These are phyloP conservation scores for Chionographis japonica DNA, from an alignment of 106 monocot species.

Conservation along the genomic window DNA sequence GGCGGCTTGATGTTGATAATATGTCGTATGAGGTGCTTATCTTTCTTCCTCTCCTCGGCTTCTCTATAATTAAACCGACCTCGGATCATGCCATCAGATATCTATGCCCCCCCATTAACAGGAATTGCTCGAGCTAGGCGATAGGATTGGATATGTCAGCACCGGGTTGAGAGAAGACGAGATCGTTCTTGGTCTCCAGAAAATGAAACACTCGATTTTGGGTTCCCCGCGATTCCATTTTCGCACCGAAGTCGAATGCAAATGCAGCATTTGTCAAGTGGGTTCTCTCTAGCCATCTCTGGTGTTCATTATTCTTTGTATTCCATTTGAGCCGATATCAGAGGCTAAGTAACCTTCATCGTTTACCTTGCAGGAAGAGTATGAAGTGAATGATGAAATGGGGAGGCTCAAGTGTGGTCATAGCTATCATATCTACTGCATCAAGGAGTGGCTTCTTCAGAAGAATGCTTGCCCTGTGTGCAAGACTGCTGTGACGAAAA, in stretches of 20 bases:
- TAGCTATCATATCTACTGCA: conserved; percentile 74
- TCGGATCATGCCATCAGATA: neutral
- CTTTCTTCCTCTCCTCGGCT: neutral
- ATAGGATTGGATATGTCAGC: conserved; percentile 85
- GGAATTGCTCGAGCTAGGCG: conserved; percentile 93
- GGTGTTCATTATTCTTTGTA: neutral
- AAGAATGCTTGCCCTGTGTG: conserved; percentile 96
- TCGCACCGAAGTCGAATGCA: conserved; percentile 49
- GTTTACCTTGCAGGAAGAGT: conserved; percentile 68
- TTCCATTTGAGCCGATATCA: neutral
- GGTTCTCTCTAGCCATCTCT: neutral
- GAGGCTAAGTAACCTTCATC: neutral
- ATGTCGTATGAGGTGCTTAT: conserved; percentile 86
- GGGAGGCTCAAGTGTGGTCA: conserved; percentile 82
- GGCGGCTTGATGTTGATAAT: conserved; percentile 91
- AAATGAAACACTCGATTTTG: conserved; percentile 45
- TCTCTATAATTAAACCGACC: neutral
- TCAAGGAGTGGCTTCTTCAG: conserved; percentile 86
- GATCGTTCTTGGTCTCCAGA: conserved; percentile 50
- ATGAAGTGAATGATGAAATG: conserved; percentile 68
- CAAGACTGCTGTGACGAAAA: conserved; percentile 58
- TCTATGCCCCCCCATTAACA: conserved; percentile 13
- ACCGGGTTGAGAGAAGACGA: conserved; percentile 95
- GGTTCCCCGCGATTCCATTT: conserved; percentile 23
- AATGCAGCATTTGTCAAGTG: conserved; percentile 96